Evolutionary conservation across 1,284 basidiomycete genomes (phyloP).

Genomic region (Apiotrichum veenhuisii): DNA sequence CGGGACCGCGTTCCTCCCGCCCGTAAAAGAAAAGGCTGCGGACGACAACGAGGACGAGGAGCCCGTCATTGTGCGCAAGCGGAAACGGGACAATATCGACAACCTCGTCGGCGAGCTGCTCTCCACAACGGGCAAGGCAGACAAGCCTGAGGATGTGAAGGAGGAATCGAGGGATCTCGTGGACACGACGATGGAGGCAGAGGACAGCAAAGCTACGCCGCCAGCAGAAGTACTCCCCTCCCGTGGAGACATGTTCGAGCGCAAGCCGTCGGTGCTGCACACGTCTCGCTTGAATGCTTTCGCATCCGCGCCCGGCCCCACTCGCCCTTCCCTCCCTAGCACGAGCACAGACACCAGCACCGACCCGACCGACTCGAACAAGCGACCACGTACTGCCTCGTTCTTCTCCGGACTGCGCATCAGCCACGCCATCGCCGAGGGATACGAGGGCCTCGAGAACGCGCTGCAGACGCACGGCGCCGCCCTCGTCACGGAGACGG

Average conservation of each 20-base stretch:
- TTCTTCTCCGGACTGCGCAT: conserved; percentile 40
- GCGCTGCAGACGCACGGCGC: conserved; percentile 36
- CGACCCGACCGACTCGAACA: neutral
- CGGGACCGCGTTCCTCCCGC: conserved; percentile 18
- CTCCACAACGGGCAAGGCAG: conserved; percentile 16
- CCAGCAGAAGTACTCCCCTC: neutral
- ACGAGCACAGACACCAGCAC: neutral
- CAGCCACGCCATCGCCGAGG: conserved; percentile 36
- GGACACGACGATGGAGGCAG: neutral
- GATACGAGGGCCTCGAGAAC: conserved; percentile 33
- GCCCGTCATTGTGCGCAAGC: conserved; percentile 32
- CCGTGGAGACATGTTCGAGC: conserved; percentile 10
- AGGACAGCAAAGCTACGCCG: neutral
- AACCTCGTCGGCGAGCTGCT: conserved; percentile 40
- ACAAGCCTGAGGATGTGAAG: conserved; percentile 11
- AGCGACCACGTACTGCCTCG: neutral
- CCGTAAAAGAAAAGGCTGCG: conserved; percentile 11
- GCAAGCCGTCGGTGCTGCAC: conserved; percentile 35
- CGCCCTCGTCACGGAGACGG: conserved; percentile 27
- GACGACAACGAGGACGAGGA: conserved; percentile 25
- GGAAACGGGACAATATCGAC: conserved; percentile 28
- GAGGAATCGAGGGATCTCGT: neutral
- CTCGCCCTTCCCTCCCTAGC: neutral
- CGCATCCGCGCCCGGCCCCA: neutral
- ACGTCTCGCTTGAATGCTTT: conserved; percentile 32